These are phyloP conservation scores for Xylariomycetidae sp. DNA, from an alignment of 2,329 filamentous ascomycete species.

Conservation along the genomic window DNA sequence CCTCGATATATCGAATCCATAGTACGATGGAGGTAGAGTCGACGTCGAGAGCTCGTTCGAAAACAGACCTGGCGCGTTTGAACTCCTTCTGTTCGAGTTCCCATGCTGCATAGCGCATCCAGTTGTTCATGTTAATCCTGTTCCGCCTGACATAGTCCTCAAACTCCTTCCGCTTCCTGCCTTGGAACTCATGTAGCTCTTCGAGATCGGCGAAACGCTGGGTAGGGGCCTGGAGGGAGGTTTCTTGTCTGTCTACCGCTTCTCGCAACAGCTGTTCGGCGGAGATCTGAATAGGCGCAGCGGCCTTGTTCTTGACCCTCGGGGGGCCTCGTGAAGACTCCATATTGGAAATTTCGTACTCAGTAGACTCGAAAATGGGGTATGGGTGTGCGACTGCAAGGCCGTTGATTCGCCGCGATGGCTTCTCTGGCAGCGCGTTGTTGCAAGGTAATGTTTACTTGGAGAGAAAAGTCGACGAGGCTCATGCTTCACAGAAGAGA, in stretches of 20 bases:
- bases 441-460: no score
- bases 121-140: slow-evolving; percentile 94
- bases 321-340: slow-evolving; percentile 88
- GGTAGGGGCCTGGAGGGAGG: slow-evolving; percentile 79
- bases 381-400: no score
- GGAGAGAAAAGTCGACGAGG: no score
- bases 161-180: slow-evolving; percentile 91
- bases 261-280: slow-evolving; percentile 96
- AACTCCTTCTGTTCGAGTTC: slow-evolving; percentile 98
- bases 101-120: slow-evolving; percentile 97
- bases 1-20: slow-evolving; percentile 92
- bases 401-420: no score
- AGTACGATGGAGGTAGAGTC: slow-evolving; percentile 80
- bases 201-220: slow-evolving; percentile 95
- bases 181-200: slow-evolving; percentile 96
- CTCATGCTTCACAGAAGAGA: no score
- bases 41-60: slow-evolving; percentile 90
- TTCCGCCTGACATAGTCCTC: slow-evolving; percentile 97
- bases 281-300: slow-evolving; percentile 86
- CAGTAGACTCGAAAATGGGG: no score
- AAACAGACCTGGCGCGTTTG: slow-evolving; percentile 83
- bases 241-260: slow-evolving; percentile 94
- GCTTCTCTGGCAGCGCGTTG: no score
- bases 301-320: slow-evolving; percentile 97
- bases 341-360: no score